phyloP scores from a whole-genome alignment of 345 rosid species.

The Citrus cavaleriei region DNA sequence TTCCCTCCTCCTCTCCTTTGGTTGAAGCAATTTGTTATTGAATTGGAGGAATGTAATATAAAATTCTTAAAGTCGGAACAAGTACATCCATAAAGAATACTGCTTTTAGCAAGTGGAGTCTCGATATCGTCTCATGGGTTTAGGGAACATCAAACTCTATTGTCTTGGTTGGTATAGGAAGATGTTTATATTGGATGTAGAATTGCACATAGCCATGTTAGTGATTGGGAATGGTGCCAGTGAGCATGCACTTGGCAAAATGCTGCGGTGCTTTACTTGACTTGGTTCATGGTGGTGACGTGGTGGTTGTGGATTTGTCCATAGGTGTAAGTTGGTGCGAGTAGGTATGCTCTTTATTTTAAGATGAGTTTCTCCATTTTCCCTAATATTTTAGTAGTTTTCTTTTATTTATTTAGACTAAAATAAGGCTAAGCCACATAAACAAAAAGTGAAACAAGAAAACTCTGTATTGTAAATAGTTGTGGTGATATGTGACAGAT shows the following conservation, averaged over 20 bases:
- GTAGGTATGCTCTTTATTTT: not conserved
- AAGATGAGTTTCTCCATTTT: not conserved
- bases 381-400: not conserved
- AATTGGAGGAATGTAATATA: not conserved
- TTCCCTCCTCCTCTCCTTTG: not conserved
- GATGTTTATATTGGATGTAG: not conserved
- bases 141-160: not conserved
- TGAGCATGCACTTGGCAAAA: conserved; percentile 72
- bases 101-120: not conserved
- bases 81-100: too few relatives aligned
- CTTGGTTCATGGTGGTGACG: not conserved
- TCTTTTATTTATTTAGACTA: not conserved
- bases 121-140: not conserved
- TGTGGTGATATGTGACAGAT: not conserved
- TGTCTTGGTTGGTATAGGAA: not conserved
- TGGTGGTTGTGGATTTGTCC: not conserved
- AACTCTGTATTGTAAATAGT: not conserved
- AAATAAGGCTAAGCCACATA: not conserved
- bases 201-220: conserved; percentile 19
- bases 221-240: conserved; percentile 69
- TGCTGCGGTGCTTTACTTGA: conserved; percentile 26
- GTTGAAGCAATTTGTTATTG: not conserved
- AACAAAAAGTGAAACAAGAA: not conserved
- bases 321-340: not conserved
- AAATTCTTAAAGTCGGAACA: not conserved